A percentile compares a stretch with the other conserved stretches of the same genome.
Conservation (phyloP, 2,329 filamentous ascomycete species). For the Keithomyces neogunnii region DNA sequence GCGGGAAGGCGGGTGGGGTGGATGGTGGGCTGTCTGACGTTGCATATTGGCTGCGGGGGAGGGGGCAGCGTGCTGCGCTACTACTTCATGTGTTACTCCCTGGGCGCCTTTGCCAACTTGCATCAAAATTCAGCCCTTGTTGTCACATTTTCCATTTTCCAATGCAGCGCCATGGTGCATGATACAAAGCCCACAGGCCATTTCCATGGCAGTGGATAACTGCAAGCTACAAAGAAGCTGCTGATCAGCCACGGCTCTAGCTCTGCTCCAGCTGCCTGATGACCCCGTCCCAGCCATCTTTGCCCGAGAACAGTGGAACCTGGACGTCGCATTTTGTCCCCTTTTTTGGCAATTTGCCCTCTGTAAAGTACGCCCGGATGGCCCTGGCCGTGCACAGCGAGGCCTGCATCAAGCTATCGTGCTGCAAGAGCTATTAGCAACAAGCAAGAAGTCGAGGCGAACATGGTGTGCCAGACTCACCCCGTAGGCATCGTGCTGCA, state of each 20-base stretch:
- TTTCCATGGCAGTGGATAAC: too few species aligned
- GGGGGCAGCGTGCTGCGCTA: too few species aligned
- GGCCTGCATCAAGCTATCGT: constrained; percentile 10
- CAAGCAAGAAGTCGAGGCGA: neutral
- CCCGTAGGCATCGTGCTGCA: constrained; percentile 5
- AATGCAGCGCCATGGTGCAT: too few species aligned
- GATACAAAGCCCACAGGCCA: too few species aligned
- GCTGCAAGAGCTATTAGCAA: constrained; percentile 4
- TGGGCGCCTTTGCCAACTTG: too few species aligned
- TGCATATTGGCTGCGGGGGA: too few species aligned
- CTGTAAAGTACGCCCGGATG: constrained; percentile 11
- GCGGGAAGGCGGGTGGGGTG: too few species aligned
- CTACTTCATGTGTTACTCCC: too few species aligned
- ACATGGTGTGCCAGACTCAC: neutral
- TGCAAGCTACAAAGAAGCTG: too few species aligned
- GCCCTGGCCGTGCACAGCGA: constrained; percentile 10
- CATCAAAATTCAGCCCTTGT: too few species aligned
- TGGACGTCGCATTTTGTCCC: constrained; percentile 11
- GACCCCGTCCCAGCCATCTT: constrained; percentile 11
- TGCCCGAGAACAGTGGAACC: constrained; percentile 5
- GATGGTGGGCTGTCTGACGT: too few species aligned
- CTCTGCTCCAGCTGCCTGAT: constrained; percentile 3
- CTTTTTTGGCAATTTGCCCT: constrained; percentile 9
- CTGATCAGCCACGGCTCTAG: neutral
- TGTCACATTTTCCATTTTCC: too few species aligned